phyloP scores from a whole-genome alignment of 768 basidiomycete species.

The Russula abietina region DNA sequence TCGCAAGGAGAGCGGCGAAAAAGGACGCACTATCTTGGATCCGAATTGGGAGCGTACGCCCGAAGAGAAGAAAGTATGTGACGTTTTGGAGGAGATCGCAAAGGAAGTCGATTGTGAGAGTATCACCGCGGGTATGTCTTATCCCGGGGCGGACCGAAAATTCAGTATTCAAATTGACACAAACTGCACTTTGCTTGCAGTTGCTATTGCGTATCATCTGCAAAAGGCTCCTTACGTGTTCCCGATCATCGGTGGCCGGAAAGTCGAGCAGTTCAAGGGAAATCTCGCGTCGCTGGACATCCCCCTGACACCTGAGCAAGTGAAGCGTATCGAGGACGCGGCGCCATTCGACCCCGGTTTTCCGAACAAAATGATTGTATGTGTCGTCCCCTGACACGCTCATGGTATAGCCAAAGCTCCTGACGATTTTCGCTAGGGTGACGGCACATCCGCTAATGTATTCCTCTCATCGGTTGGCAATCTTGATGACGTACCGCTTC shows the following conservation, averaged over 20 bases:
- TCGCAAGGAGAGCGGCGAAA: slow-evolving; percentile 31
- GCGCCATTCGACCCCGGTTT: slow-evolving; percentile 41
- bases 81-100: slow-evolving; percentile 37
- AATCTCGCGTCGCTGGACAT: slow-evolving; percentile 44
- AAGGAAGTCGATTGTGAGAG: slow-evolving; percentile 34
- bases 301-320: slow-evolving; percentile 37
- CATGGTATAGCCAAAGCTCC: too few relatives aligned
- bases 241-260: slow-evolving; percentile 44
- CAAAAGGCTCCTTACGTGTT: slow-evolving; percentile 44
- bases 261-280: slow-evolving; percentile 39
- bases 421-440: not conserved
- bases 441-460: not conserved
- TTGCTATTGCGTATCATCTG: slow-evolving; percentile 45
- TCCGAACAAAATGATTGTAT: slow-evolving; percentile 28
- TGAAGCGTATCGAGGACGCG: slow-evolving; percentile 37
- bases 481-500: not conserved
- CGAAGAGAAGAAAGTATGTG: slow-evolving; percentile 31
- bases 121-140: slow-evolving; percentile 24
- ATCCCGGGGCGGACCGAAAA: not conserved
- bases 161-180: not conserved
- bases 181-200: slow-evolving; percentile 24
- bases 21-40: slow-evolving; percentile 30
- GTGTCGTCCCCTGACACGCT: not conserved
- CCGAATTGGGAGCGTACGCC: slow-evolving; percentile 34
- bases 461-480: not conserved